A percentile compares a stretch with the other conserved stretches of the same genome.
Evolutionary conservation across 257 asterid genomes (phyloP).

Genomic region (Striga asiatica): DNA sequence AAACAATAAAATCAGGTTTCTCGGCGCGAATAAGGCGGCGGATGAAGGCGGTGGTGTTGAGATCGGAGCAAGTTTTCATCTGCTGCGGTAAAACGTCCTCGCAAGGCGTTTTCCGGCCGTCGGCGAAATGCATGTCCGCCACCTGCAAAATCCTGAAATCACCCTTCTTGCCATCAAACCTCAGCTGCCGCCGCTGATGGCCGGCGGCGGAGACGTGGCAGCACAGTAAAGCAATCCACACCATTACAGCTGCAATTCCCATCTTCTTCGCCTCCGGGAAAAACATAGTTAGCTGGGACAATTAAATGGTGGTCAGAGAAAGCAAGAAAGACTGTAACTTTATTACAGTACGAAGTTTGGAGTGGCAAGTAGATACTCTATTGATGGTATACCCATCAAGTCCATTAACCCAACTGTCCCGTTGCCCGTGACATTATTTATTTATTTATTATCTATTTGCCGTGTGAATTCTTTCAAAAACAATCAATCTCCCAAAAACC

Average conservation of each 20-base stretch:
- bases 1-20: conserved; percentile 72
- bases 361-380: not conserved
- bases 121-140: conserved; percentile 86
- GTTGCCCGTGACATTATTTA: conserved; percentile 20
- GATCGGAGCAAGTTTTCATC: conserved; percentile 63
- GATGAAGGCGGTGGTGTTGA: conserved; percentile 77
- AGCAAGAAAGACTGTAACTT: too few species aligned
- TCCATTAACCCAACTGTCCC: conserved; percentile 24
- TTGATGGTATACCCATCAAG: too few species aligned
- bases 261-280: conserved; percentile 1
- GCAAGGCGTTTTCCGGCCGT: conserved; percentile 64
- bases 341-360: too few species aligned
- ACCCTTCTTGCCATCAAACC: conserved; percentile 47
- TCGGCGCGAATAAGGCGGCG: conserved; percentile 62
- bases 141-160: conserved; percentile 82
- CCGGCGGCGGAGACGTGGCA: conserved; percentile 17
- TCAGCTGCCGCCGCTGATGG: conserved; percentile 27
- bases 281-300: too few species aligned
- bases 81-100: conserved; percentile 55
- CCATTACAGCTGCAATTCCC: conserved; percentile 6
- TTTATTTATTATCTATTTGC: too few species aligned
- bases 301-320: too few species aligned
- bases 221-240: conserved; percentile 21
- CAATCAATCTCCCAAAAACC: too few species aligned
- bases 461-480: too few species aligned